phyloP scores from a whole-genome alignment of 768 basidiomycete genomes.

The Russula lepida region DNA sequence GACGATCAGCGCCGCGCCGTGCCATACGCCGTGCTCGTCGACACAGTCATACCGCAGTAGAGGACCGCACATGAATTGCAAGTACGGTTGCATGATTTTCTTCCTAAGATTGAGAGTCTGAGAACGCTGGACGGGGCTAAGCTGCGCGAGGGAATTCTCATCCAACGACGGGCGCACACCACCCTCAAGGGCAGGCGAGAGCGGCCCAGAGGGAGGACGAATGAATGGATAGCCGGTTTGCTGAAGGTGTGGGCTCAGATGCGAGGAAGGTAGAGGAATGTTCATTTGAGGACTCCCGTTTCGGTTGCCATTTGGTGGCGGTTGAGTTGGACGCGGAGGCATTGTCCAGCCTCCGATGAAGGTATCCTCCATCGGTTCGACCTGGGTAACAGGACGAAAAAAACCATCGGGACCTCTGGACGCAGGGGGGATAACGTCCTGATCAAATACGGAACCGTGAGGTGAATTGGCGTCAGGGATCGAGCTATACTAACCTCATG shows the following conservation, averaged over 20 bases:
- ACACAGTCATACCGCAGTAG: slow-evolving; percentile 86
- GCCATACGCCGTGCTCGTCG: slow-evolving; percentile 73
- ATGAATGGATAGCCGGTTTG: slow-evolving; percentile 13
- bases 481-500: slow-evolving; percentile 27
- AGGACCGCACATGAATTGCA: slow-evolving; percentile 91
- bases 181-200: neutral
- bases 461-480: neutral
- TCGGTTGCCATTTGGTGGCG: slow-evolving; percentile 37
- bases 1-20: slow-evolving; percentile 82
- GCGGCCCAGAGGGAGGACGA: neutral
- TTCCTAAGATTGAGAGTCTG: slow-evolving; percentile 36
- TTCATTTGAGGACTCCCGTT: neutral
- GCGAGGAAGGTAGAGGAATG: neutral
- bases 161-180: slow-evolving; percentile 21
- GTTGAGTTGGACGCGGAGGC: slow-evolving; percentile 38
- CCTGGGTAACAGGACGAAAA: slow-evolving; percentile 47
- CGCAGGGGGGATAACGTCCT: slow-evolving; percentile 23
- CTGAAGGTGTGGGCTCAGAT: slow-evolving; percentile 1
- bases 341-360: slow-evolving; percentile 52
- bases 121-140: slow-evolving; percentile 59
- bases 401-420: slow-evolving; percentile 42
- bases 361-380: slow-evolving; percentile 52
- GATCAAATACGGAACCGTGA: slow-evolving; percentile 9
- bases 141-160: slow-evolving; percentile 34
- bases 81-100: slow-evolving; percentile 68